Percentiles rank a stretch among this genome's conserved stretches.
Conservation (phyloP, 257 asterid genomes). For the Cinchona pubescens region DNA sequence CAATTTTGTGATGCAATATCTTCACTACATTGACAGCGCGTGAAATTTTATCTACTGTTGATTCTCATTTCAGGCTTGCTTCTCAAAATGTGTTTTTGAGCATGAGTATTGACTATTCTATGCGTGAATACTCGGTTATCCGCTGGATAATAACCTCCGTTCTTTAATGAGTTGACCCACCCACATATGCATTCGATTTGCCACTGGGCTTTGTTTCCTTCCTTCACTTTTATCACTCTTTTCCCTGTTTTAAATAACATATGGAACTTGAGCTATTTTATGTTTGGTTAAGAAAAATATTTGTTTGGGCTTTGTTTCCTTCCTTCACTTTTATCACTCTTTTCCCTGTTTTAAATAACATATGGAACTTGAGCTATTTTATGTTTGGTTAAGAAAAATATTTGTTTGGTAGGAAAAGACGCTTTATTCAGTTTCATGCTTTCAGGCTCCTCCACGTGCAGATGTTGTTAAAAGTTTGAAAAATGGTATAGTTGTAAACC, state of each 20-base stretch:
- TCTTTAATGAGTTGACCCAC: too few relatives aligned
- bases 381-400: neutral
- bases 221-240: neutral
- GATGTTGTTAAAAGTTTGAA: constrained; percentile 84
- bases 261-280: neutral
- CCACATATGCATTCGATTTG: neutral
- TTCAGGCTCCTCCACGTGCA: constrained; percentile 97
- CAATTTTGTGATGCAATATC: too few relatives aligned
- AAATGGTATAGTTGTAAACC: constrained; percentile 72
- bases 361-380: neutral
- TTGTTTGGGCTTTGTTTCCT: too few relatives aligned
- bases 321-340: too few relatives aligned
- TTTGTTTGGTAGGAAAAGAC: neutral
- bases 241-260: neutral
- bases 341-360: neutral
- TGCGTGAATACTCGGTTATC: neutral
- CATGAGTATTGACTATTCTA: neutral
- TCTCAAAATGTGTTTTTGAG: neutral
- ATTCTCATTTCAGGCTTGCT: neutral
- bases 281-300: neutral
- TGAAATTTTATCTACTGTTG: too few relatives aligned
- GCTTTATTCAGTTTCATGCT: constrained; percentile 8
- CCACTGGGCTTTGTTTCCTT: neutral
- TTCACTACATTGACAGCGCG: too few relatives aligned
- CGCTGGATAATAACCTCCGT: neutral